Percentiles rank a stretch among this genome's conserved stretches.
These are phyloP conservation scores for Trichoderma sp. DNA, from an alignment of 2,329 filamentous ascomycete species.

Conservation along the genomic window DNA sequence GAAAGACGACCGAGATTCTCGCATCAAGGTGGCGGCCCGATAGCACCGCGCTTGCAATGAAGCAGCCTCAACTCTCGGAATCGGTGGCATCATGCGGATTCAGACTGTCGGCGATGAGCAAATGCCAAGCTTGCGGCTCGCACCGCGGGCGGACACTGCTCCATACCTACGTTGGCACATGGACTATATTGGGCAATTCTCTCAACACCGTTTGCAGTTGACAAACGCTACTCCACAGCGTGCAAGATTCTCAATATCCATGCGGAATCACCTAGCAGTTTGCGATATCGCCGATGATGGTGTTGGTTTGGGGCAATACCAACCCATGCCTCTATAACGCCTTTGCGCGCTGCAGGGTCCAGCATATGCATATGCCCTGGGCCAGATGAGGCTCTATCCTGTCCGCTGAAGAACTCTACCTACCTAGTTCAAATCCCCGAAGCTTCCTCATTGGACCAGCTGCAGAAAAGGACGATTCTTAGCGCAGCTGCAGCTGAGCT, in stretches of 20 bases:
- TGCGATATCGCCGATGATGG: neutral
- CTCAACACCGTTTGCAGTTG: neutral
- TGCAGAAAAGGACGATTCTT: conserved; percentile 5
- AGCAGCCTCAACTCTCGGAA: neutral
- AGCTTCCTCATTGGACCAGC: neutral
- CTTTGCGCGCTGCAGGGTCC: neutral
- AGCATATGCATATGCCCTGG: neutral
- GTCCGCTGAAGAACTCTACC: neutral
- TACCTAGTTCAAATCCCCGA: neutral
- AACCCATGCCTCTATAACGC: neutral
- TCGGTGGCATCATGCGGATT: neutral
- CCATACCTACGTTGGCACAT: neutral
- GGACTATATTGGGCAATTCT: neutral
- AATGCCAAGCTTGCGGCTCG: neutral
- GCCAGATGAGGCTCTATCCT: neutral
- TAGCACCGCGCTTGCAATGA: neutral
- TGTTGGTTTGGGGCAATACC: neutral
- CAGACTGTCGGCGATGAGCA: neutral
- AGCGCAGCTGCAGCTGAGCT: neutral
- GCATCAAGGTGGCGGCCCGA: neutral
- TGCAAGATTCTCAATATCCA: conserved; percentile 5
- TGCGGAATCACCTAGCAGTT: neutral
- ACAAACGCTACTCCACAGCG: neutral
- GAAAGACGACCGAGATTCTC: neutral
- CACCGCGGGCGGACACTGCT: neutral